Evolutionary conservation across 2,329 filamentous ascomycete genomes (phyloP), one percentile per base, ranked within the genome.

Genomic region (Clarireedia sp.): DNA sequence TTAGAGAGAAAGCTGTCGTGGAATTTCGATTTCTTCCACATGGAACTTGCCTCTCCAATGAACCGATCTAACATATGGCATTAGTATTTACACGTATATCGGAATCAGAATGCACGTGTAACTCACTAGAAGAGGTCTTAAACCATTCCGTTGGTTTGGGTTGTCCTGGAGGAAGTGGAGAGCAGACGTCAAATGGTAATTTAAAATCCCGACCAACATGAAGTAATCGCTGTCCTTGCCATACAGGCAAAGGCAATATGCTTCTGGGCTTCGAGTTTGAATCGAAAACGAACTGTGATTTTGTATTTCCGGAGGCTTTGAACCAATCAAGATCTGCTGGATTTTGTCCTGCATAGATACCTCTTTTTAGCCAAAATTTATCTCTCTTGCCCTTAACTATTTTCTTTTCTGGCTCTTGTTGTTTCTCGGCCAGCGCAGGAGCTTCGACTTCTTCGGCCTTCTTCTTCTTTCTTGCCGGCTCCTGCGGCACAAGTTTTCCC

Each of bases 81-180:
- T 57, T 48, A 67, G 61, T 55, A 36, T 43, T 26, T 17, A 4
- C 57, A 49, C 21, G 40, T 56, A 19, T 48, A 50, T 38, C 6
- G 10, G 6, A 44, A 40, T 19, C 8, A 9, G 29, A 38, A 45
- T 10, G 24, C 7, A 41, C 4, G 7, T 17, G 16, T 19, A 44
- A 72, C 86, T 75, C 76, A 95, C 89, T 97, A 72, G 88, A 94
- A 60, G 90, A 91, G 63, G 94, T 86, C 69, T 92, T 92, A 63
- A 85, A 85, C 87, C 91, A 99, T 65, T 95, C 90, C 62, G 95
- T 86, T 0, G 92, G 91, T 71, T 95, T 96, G 23, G 90, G 89
- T 68, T 96, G 89, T 49, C 88, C 90, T 1, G 85, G 82, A 3
- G 89, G 87, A 19, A 95, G 79, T 2, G 92, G 92, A 53, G 90